These are phyloP conservation scores for Naganishia sp. DNA, from an alignment of 1,284 basidiomycete species.

Conservation along the genomic window DNA sequence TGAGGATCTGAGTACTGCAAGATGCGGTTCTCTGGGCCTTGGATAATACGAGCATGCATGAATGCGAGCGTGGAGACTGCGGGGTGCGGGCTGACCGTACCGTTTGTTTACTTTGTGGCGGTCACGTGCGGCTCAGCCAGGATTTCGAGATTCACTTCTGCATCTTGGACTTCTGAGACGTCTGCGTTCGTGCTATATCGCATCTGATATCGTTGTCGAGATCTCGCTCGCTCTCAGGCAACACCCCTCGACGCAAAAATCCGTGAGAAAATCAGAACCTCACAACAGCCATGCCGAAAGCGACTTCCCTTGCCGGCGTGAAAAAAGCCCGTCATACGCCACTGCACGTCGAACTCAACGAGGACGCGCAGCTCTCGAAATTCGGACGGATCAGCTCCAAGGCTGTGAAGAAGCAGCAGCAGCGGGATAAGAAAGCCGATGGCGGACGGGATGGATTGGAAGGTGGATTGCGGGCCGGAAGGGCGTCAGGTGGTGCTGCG, in stretches of 20 bases:
- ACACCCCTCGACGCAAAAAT: too few species aligned
- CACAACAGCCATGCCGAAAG: constrained; percentile 45
- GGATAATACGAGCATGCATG: not conserved
- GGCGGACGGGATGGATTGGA: constrained; percentile 60
- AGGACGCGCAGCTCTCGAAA: constrained; percentile 71
- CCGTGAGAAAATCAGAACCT: not conserved
- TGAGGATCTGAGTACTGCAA: not conserved
- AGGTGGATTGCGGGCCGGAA: constrained; percentile 15
- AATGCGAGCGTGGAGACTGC: not conserved
- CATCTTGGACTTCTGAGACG: too few species aligned
- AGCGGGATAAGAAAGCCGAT: constrained; percentile 57
- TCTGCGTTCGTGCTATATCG: too few species aligned
- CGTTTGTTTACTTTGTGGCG: constrained; percentile 22
- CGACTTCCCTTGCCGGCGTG: constrained; percentile 34
- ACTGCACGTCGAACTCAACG: constrained; percentile 74
- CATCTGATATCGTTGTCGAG: too few species aligned
- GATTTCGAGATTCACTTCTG: constrained; percentile 12
- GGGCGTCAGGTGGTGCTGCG: not conserved
- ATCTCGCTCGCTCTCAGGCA: too few species aligned
- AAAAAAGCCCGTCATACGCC: constrained; percentile 67
- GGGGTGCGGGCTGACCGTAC: not conserved
- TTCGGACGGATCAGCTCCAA: constrained; percentile 71
- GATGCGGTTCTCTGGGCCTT: too few species aligned
- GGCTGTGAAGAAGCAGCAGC: constrained; percentile 70
- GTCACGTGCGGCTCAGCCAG: constrained; percentile 17